These are phyloP conservation scores for Penicillium sp. DNA, from an alignment of 2,329 filamentous ascomycete species.

Conservation along the genomic window DNA sequence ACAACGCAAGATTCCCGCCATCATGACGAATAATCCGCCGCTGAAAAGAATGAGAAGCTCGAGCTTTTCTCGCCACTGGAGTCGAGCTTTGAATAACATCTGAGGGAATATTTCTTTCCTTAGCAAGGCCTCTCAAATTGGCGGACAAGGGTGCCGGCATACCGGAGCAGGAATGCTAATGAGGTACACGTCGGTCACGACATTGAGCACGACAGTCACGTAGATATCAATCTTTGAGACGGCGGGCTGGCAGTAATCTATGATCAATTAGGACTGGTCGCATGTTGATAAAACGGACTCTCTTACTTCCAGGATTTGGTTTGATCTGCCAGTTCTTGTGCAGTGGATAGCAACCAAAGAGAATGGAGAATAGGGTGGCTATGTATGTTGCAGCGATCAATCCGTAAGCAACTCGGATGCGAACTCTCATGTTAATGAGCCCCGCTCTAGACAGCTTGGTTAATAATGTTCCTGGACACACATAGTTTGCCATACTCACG, in stretches of 20 bases:
- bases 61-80: conserved; percentile 52
- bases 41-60: conserved; percentile 55
- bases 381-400: conserved; percentile 52
- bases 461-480: not conserved
- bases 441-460: conserved; percentile 32
- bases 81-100: conserved; percentile 54
- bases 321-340: conserved; percentile 58
- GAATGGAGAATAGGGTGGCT: conserved; percentile 49
- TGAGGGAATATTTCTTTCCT: conserved; percentile 18
- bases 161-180: conserved; percentile 59
- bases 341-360: conserved; percentile 55
- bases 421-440: conserved; percentile 41
- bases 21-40: conserved; percentile 56
- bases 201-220: conserved; percentile 53
- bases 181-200: conserved; percentile 59
- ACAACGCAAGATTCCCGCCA: conserved; percentile 54
- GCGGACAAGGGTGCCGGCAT: conserved; percentile 1
- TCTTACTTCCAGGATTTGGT: conserved; percentile 56
- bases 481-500: conserved; percentile 28
- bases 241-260: conserved; percentile 50
- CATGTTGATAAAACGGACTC: too few species aligned
- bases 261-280: not conserved
- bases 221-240: conserved; percentile 53
- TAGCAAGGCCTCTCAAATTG: not conserved
- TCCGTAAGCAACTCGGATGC: conserved; percentile 52